Conservation (phyloP, 169 alveolate genomes). For the Fabrea salina region DNA sequence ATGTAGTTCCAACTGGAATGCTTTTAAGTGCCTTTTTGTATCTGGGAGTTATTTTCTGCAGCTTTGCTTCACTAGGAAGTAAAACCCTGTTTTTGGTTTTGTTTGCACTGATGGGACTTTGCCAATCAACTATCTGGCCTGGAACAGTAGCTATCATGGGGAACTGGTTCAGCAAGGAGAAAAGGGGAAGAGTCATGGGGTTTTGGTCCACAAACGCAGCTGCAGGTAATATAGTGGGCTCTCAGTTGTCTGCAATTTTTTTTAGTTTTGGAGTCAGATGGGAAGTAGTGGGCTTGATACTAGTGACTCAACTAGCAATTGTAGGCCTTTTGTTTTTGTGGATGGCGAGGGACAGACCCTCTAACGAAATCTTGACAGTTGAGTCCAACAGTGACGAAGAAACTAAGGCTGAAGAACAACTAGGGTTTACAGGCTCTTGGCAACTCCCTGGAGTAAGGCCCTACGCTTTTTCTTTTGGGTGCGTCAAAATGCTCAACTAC, state of each 20-base stretch:
- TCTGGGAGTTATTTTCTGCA: neutral
- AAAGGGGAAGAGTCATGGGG: constrained; percentile 46
- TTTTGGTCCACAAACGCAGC: constrained; percentile 49
- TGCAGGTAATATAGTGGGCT: constrained; percentile 51
- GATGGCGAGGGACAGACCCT: neutral
- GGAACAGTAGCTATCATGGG: constrained; percentile 39
- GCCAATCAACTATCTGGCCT: constrained; percentile 46
- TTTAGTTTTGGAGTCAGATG: neutral
- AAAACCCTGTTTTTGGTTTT: constrained; percentile 7
- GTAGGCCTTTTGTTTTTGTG: constrained; percentile 6
- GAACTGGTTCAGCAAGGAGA: constrained; percentile 45
- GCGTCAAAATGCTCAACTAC: constrained; percentile 40
- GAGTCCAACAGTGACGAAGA: neutral
- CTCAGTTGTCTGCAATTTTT: constrained; percentile 33
- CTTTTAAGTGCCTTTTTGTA: neutral
- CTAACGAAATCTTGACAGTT: neutral
- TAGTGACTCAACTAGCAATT: neutral
- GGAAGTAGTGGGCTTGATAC: neutral
- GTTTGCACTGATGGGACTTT: constrained; percentile 39
- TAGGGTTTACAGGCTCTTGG: constrained; percentile 40
- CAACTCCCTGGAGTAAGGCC: constrained; percentile 49
- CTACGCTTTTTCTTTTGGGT: constrained; percentile 38
- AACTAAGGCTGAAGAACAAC: neutral
- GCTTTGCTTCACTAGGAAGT: neutral
- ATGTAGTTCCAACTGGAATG: neutral